Evolutionary conservation across 768 basidiomycete genomes (phyloP), one percentile per base, ranked within the genome.

Genomic region (Amyloporia xantha): DNA sequence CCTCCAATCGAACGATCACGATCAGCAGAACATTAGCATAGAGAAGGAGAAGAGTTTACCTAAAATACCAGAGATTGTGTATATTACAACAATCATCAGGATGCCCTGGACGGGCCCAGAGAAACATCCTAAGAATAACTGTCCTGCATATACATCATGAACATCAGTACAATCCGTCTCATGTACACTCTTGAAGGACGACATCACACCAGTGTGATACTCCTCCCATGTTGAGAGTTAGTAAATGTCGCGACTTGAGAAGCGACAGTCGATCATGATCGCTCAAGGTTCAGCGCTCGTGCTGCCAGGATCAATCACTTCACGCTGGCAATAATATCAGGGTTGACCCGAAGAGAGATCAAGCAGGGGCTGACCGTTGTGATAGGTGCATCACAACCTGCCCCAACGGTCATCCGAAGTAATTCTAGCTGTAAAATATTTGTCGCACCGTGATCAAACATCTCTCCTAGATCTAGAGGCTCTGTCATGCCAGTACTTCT

Each of bases 21-120:
- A n/a, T 35, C 33, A 35, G 33, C 33, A 35, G 33, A 35, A 10
- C 10, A 35, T 35, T 35, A n/a, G 33, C 9, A 35, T 35, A n/a
- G n/a, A n/a, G n/a, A n/a, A n/a, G n/a, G n/a, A n/a, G n/a, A n/a
- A 35, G 9, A n/a, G 9, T 74, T 41, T 52, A 81, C 90, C 90
- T 57, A 74, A 83, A 44, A 87, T 64, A 0, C 91, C 94, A 12
- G 86, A 85, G 45, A 95, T 69, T 24, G 82, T 55, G 68, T 84
- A 97, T 48, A 97, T 82, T 7, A 57, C 63, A 23, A 84, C 72
- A 48, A 98, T 84, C 66, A 97, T 76, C 28, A 99, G 70, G 55
- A 98, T 95, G 5, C 96, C 96, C 65, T 98, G 96, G 2, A 97
- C 89, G 0, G 96, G 95, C 0, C 96, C 95, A 13, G 91, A 95